Evolutionary conservation across 2,329 filamentous ascomycete genomes (phyloP).

Genomic region (Lithohypha guttulata): DNA sequence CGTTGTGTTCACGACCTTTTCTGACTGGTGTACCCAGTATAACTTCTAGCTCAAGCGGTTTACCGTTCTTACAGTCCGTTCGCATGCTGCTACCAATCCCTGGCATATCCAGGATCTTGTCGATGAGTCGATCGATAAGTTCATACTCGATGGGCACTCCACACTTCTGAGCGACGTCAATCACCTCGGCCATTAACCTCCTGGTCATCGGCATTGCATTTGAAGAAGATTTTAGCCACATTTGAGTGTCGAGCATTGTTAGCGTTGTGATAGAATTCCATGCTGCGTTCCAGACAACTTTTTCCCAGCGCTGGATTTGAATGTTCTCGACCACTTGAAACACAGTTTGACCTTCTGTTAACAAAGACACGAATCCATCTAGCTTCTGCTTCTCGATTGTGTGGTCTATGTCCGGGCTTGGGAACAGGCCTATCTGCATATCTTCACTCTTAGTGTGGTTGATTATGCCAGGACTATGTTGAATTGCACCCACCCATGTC

Average conservation of each 20-base stretch:
- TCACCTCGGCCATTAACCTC: conserved; percentile 34
- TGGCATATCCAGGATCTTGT: conserved; percentile 31
- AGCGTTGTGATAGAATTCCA: conserved; percentile 35
- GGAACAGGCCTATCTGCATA: conserved; percentile 45
- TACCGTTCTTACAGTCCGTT: conserved; percentile 31
- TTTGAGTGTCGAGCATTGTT: conserved; percentile 33
- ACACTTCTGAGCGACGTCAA: conserved; percentile 31
- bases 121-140: conserved; percentile 30
- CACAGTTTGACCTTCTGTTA: conserved; percentile 33
- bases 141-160: conserved; percentile 29
- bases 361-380: conserved; percentile 31
- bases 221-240: conserved; percentile 32
- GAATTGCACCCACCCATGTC: conserved; percentile 44
- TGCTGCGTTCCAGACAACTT: conserved; percentile 33
- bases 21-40: conserved; percentile 35
- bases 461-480: conserved; percentile 40
- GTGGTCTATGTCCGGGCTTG: conserved; percentile 26
- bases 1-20: conserved; percentile 30
- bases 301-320: conserved; percentile 31
- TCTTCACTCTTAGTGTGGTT: conserved; percentile 43
- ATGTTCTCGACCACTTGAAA: conserved; percentile 28
- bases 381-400: conserved; percentile 30
- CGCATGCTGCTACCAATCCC: conserved; percentile 38
- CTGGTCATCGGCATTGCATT: conserved; percentile 31
- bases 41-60: conserved; percentile 38